Evolutionary conservation across 768 basidiomycete species (phyloP).

Genomic region (Kwoniella dendrophila): DNA sequence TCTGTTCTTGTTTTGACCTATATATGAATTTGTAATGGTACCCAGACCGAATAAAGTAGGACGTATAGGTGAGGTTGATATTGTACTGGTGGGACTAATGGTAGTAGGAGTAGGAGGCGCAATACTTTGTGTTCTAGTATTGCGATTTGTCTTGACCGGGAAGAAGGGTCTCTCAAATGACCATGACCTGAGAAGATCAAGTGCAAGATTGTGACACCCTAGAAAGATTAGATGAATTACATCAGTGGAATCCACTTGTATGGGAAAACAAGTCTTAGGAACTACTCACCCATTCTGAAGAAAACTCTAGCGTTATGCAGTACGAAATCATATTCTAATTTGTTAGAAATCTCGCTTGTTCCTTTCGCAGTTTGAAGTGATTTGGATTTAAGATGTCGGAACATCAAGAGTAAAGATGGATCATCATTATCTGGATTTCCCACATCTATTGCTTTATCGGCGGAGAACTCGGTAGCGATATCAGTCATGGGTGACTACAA

Average conservation of each 20-base stretch:
- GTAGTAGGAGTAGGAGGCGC: slow-evolving; percentile 45
- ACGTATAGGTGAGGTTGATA: slow-evolving; percentile 72
- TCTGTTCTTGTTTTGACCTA: slow-evolving; percentile 13
- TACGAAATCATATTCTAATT: slow-evolving; percentile 91
- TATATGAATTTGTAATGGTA: slow-evolving; percentile 9
- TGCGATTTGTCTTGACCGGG: slow-evolving; percentile 36
- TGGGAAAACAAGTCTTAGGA: neutral
- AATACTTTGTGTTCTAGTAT: slow-evolving; percentile 3
- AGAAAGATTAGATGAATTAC: slow-evolving; percentile 11
- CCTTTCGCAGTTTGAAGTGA: slow-evolving; percentile 92
- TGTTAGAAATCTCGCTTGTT: slow-evolving; percentile 80
- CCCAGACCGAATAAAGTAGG: slow-evolving; percentile 10
- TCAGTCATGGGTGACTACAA: slow-evolving; percentile 46
- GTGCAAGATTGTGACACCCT: slow-evolving; percentile 92
- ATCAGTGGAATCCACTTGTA: slow-evolving; percentile 3
- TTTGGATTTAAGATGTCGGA: slow-evolving; percentile 83
- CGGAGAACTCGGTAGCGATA: slow-evolving; percentile 35
- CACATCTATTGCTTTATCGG: slow-evolving; percentile 56
- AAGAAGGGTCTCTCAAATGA: slow-evolving; percentile 78
- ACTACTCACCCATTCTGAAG: slow-evolving; percentile 80
- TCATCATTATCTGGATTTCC: slow-evolving; percentile 90
- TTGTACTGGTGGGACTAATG: slow-evolving; percentile 65
- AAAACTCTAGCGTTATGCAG: slow-evolving; percentile 91
- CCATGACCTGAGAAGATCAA: slow-evolving; percentile 88
- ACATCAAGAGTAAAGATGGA: slow-evolving; percentile 85